A percentile compares a stretch with the other conserved stretches of the same genome.
phyloP scores from a whole-genome alignment of 495 filamentous ascomycete genomes.

The Lepidopterella palustris region DNA sequence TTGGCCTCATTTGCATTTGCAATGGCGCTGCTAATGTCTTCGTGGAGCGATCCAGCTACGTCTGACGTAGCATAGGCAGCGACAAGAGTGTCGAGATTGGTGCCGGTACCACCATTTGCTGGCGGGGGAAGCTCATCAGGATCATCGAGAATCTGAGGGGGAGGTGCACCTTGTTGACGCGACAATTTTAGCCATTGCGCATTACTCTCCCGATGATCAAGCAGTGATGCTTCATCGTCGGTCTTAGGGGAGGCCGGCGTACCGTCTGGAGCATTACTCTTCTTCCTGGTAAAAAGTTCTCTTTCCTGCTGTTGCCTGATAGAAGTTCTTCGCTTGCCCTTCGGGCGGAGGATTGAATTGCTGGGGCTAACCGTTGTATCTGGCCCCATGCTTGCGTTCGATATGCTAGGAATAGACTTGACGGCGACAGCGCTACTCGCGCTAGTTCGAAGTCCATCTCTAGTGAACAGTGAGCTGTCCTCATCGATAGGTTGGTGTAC shows the following conservation, averaged over 20 bases:
- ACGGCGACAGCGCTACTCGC: constrained; percentile 84
- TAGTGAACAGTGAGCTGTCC: constrained; percentile 39
- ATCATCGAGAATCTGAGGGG: constrained; percentile 60
- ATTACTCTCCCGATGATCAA: constrained; percentile 54
- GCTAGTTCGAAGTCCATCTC: constrained; percentile 56
- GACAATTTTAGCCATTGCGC: constrained; percentile 65
- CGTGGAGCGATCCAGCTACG: constrained; percentile 67
- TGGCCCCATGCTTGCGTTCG: constrained; percentile 56
- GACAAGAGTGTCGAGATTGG: constrained; percentile 79
- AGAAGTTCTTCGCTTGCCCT: constrained; percentile 61
- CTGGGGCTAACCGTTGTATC: constrained; percentile 50
- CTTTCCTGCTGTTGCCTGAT: constrained; percentile 77
- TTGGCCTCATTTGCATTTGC: constrained; percentile 57
- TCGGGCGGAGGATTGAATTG: constrained; percentile 48
- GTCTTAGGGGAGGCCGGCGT: constrained; percentile 53
- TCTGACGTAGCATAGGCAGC: constrained; percentile 68
- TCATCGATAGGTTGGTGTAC: constrained; percentile 53
- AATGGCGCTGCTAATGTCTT: constrained; percentile 69
- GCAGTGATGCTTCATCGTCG: constrained; percentile 61
- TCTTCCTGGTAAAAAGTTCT: constrained; percentile 82
- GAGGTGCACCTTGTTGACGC: constrained; percentile 54
- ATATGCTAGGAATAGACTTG: constrained; percentile 81
- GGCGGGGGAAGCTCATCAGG: constrained; percentile 72
- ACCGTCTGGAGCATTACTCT: constrained; percentile 47
- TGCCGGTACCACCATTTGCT: constrained; percentile 52